These are phyloP conservation scores for Penicillium brevicompactum DNA, from an alignment of 2,329 filamentous ascomycete species.

Conservation along the genomic window DNA sequence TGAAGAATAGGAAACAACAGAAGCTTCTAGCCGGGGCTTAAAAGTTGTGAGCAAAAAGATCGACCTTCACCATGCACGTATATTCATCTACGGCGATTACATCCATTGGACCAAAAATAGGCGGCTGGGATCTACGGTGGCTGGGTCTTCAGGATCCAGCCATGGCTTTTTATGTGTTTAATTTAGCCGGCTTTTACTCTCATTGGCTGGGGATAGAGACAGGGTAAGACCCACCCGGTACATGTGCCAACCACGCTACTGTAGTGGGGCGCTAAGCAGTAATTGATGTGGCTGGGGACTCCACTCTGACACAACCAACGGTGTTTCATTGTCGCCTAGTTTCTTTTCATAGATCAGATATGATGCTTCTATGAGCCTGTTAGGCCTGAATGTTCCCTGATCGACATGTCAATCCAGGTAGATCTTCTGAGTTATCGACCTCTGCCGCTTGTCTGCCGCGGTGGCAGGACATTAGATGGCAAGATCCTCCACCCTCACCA, in stretches of 20 bases:
- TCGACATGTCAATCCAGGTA: not conserved
- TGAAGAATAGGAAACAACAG: not conserved
- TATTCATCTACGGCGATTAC: not conserved
- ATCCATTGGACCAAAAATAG: slow-evolving; percentile 21
- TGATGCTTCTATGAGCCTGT: slow-evolving; percentile 3
- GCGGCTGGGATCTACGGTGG: slow-evolving; percentile 28
- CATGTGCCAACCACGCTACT: slow-evolving; percentile 6
- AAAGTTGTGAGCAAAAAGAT: not conserved
- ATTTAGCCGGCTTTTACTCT: not conserved
- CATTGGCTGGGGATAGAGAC: slow-evolving; percentile 2
- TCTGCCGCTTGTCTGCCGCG: slow-evolving; percentile 4
- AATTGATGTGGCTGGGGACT: slow-evolving; percentile 24
- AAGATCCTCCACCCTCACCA: slow-evolving; percentile 68
- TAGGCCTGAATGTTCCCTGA: not conserved
- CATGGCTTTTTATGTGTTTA: slow-evolving; percentile 11
- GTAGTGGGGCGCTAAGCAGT: slow-evolving; percentile 12
- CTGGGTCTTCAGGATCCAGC: slow-evolving; percentile 18
- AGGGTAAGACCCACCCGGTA: not conserved
- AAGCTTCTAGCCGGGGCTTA: slow-evolving; percentile 1
- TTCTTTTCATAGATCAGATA: slow-evolving; percentile 25
- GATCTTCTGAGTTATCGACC: slow-evolving; percentile 5
- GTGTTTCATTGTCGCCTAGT: slow-evolving; percentile 20
- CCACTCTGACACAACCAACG: slow-evolving; percentile 11
- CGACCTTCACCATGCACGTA: slow-evolving; percentile 8
- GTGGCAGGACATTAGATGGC: slow-evolving; percentile 41